Conservation (phyloP, 179 eudicot species). For the Nepenthes alata region DNA sequence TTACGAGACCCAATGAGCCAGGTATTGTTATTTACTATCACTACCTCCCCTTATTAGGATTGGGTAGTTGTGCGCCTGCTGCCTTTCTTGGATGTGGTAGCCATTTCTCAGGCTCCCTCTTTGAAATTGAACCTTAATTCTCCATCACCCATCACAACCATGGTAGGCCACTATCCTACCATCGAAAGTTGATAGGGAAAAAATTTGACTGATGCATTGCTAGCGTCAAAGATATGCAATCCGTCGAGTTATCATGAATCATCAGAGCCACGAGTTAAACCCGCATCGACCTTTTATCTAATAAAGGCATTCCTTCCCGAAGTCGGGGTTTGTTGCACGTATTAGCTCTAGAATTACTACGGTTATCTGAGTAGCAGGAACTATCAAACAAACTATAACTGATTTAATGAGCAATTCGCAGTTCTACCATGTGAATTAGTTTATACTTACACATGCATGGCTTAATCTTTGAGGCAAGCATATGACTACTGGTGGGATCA, state of each 20-base stretch:
- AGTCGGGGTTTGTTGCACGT: constrained; percentile 4
- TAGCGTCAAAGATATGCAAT: background rate
- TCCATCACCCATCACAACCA: constrained; percentile 9
- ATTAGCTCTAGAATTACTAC: constrained; percentile 6
- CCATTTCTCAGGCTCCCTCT: constrained; percentile 10
- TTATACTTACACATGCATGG: constrained; percentile 34
- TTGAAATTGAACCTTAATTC: constrained; percentile 8
- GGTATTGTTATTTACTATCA: constrained; percentile 17
- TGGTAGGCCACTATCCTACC: constrained; percentile 4
- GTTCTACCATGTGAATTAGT: background rate
- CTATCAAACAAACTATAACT: constrained; percentile 1
- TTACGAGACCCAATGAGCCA: constrained; percentile 14
- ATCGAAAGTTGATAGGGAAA: constrained; percentile 5
- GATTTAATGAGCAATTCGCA: background rate
- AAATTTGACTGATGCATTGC: constrained; percentile 2
- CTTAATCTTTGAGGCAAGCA: constrained; percentile 50
- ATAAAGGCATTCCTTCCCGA: background rate
- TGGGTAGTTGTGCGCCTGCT: constrained; percentile 6
- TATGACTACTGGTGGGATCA: constrained; percentile 39
- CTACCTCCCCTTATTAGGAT: constrained; percentile 13
- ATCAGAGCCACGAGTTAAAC: background rate
- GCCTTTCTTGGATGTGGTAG: constrained; percentile 8
- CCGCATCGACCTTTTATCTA: background rate
- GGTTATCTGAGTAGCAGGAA: background rate
- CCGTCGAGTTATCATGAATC: constrained; percentile 5